Conservation (phyloP, 1,284 basidiomycete genomes). For the Austroboletus niveus region DNA sequence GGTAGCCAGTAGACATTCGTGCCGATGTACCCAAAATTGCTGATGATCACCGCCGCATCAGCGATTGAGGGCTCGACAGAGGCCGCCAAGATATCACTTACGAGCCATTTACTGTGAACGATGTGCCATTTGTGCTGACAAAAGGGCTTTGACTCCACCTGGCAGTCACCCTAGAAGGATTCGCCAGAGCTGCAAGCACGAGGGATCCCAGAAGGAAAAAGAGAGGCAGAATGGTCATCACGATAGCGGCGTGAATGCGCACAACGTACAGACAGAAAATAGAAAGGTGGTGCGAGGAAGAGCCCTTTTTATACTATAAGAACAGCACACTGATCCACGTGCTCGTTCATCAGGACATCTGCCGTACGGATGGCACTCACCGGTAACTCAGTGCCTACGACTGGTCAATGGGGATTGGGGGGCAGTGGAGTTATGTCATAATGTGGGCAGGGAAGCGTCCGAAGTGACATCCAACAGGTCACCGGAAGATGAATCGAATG, state of each 20-base stretch:
- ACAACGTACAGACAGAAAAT: background rate
- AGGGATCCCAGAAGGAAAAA: constrained; percentile 15
- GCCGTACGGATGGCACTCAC: constrained; percentile 5
- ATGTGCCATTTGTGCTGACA: constrained; percentile 40
- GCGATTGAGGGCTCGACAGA: constrained; percentile 1
- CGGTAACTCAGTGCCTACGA: no score
- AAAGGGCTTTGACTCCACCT: constrained; percentile 33
- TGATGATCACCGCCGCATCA: constrained; percentile 22
- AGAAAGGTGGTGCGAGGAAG: constrained; percentile 1
- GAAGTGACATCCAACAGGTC: background rate
- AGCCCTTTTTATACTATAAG: constrained; percentile 19
- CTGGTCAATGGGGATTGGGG: background rate
- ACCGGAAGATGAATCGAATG: background rate
- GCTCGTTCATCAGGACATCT: background rate
- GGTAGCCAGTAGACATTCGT: constrained; percentile 71
- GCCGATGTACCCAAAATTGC: constrained; percentile 55
- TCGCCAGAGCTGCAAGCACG: constrained; percentile 9
- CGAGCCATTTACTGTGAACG: constrained; percentile 52
- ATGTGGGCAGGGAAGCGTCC: background rate
- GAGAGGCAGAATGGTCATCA: constrained; percentile 24
- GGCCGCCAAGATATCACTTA: constrained; percentile 22
- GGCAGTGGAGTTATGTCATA: background rate
- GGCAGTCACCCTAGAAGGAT: constrained; percentile 15
- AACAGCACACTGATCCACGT: constrained; percentile 2
- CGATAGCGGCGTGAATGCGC: constrained; percentile 9